phyloP scores from a whole-genome alignment of 1,284 basidiomycete genomes.

The Puccinia horiana region DNA sequence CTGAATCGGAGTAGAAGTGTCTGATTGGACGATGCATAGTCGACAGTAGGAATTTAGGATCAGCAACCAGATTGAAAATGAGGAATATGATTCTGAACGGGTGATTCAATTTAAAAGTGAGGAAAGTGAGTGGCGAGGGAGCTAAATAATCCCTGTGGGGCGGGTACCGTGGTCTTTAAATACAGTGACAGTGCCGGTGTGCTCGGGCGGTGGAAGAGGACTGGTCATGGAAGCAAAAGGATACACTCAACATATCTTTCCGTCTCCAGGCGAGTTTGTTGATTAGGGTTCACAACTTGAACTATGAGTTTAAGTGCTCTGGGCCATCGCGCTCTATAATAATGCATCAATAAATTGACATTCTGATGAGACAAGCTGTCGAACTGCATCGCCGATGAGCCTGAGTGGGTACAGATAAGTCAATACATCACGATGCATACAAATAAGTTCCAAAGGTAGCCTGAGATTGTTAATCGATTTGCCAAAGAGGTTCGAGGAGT shows the following conservation, averaged over 20 bases:
- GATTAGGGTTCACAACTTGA: slow-evolving; percentile 32
- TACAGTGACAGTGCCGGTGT: slow-evolving; percentile 21
- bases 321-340: slow-evolving; percentile 18
- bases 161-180: slow-evolving; percentile 14
- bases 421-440: slow-evolving; percentile 14
- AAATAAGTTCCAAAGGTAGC: slow-evolving; percentile 23
- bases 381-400: slow-evolving; percentile 1
- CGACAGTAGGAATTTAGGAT: not conserved
- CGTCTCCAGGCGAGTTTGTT: slow-evolving; percentile 27
- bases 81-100: slow-evolving; percentile 18
- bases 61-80: slow-evolving; percentile 10
- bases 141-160: not conserved
- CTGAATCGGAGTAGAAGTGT: slow-evolving; percentile 28
- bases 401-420: slow-evolving; percentile 14
- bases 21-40: slow-evolving; percentile 10
- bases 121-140: slow-evolving; percentile 1
- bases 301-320: slow-evolving; percentile 20
- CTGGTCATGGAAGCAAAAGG: slow-evolving; percentile 8
- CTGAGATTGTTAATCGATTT: slow-evolving; percentile 28
- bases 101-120: slow-evolving; percentile 3
- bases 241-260: slow-evolving; percentile 25
- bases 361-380: slow-evolving; percentile 17
- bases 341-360: slow-evolving; percentile 35
- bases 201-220: slow-evolving; percentile 13
- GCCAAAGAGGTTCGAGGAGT: slow-evolving; percentile 22